Percentiles rank a stretch among this genome's conserved stretches.
These are phyloP conservation scores for Schizophyllum amplum DNA, from an alignment of 1,284 basidiomycete genomes.

Conservation along the genomic window DNA sequence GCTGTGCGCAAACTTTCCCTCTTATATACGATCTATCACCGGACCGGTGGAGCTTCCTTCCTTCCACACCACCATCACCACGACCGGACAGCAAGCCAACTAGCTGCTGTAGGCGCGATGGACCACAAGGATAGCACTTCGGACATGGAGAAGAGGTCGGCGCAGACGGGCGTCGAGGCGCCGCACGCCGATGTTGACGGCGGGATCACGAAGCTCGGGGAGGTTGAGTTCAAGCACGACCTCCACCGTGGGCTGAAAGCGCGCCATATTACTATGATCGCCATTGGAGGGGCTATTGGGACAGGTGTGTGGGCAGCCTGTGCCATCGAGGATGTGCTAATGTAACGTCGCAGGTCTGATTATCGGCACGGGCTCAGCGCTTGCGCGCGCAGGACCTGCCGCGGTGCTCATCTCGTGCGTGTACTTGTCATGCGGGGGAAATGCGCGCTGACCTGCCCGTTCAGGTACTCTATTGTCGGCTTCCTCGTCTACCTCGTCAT, in stretches of 20 bases:
- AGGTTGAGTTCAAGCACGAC: conserved; percentile 24
- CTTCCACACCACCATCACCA: background rate
- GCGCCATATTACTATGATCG: conserved; percentile 67
- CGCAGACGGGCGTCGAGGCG: background rate
- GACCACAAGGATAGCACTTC: background rate
- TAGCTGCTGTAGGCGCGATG: background rate
- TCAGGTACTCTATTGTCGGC: conserved; percentile 29
- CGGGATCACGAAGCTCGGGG: background rate
- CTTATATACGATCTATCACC: background rate
- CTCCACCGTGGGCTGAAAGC: conserved; percentile 58
- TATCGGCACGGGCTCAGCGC: conserved; percentile 57
- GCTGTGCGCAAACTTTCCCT: background rate
- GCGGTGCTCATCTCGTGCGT: conserved; percentile 41
- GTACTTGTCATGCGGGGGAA: background rate
- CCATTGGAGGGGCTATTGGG: conserved; percentile 27
- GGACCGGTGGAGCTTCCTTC: background rate
- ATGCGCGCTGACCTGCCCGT: background rate
- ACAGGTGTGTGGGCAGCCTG: conserved; percentile 1
- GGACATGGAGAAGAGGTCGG: background rate
- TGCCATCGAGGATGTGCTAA: conserved; percentile 47
- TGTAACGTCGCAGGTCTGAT: conserved; percentile 53
- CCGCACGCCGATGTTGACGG: background rate
- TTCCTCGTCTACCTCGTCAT: conserved; percentile 49
- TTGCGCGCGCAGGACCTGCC: conserved; percentile 45
- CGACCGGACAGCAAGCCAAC: background rate